A percentile compares a stretch with the other conserved stretches of the same genome.
phyloP scores from a whole-genome alignment of 345 rosid species.

The Jatropha curcas region DNA sequence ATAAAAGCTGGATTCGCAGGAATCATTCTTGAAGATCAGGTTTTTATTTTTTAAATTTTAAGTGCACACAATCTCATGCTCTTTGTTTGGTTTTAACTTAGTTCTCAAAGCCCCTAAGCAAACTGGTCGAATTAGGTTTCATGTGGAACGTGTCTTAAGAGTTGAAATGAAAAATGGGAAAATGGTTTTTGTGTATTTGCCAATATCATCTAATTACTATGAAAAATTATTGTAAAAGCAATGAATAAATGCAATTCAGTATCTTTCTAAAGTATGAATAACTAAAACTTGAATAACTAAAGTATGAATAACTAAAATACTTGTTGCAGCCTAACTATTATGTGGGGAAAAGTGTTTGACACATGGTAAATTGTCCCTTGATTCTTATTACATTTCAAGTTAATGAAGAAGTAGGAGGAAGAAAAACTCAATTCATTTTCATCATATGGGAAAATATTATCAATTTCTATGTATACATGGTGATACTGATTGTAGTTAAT shows the following conservation, averaged over 20 bases:
- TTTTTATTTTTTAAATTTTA: slow-evolving; percentile 21
- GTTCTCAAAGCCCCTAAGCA: no score
- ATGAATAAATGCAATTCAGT: no score
- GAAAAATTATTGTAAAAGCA: no score
- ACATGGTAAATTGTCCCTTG: not conserved
- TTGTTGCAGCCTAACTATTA: not conserved
- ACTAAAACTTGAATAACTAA: not conserved
- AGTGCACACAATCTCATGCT: no score
- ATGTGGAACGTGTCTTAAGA: no score
- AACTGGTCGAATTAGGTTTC: no score
- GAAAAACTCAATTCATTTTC: not conserved
- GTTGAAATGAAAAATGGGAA: not conserved
- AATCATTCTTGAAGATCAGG: slow-evolving; percentile 86
- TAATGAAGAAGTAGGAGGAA: not conserved
- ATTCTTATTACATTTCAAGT: not conserved
- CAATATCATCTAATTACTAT: not conserved
- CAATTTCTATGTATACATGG: not conserved
- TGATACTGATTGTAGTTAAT: not conserved
- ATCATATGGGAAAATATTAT: not conserved
- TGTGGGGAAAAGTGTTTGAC: not conserved
- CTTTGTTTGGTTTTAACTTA: no score
- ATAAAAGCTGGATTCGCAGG: slow-evolving; percentile 86
- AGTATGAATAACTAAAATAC: not conserved
- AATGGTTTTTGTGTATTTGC: not conserved
- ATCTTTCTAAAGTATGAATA: no score